Conservation (phyloP, 2,329 filamentous ascomycete genomes). For the Ceratocystis papillata region DNA sequence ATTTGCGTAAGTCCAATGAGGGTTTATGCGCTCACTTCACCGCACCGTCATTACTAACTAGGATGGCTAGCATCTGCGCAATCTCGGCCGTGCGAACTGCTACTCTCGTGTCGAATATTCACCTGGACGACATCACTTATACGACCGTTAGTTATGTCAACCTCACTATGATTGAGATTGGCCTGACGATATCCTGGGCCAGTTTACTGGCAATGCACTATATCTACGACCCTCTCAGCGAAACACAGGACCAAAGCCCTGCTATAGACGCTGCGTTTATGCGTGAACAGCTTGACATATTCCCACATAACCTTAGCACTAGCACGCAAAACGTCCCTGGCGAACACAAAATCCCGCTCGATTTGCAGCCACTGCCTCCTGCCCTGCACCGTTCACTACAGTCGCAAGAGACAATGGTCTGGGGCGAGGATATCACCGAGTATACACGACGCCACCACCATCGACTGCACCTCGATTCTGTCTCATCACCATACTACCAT, state of each 20-base stretch:
- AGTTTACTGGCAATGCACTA: conserved; percentile 17
- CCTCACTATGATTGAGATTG: conserved; percentile 22
- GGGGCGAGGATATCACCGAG: conserved; percentile 21
- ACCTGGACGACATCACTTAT: conserved; percentile 19
- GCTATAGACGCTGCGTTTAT: background rate
- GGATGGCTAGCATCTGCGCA: conserved; percentile 30
- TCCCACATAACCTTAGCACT: conserved; percentile 15
- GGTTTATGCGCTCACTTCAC: background rate
- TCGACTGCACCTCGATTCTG: conserved; percentile 8
- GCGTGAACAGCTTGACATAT: conserved; percentile 15
- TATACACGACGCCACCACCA: conserved; percentile 27
- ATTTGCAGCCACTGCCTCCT: conserved; percentile 27
- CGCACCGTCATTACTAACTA: background rate
- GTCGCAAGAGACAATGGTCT: conserved; percentile 16
- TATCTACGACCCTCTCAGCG: conserved; percentile 21
- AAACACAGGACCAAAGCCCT: conserved; percentile 21
- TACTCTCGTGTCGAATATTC: conserved; percentile 17
- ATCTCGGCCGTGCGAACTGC: conserved; percentile 30
- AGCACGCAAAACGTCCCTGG: background rate
- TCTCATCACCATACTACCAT: conserved; percentile 7
- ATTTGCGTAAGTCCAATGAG: conserved; percentile 26
- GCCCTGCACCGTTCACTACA: conserved; percentile 4
- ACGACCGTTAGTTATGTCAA: conserved; percentile 22
- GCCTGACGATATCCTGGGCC: conserved; percentile 19
- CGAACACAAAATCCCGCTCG: background rate